Evolutionary conservation across 768 basidiomycete genomes (phyloP).

Genomic region (Xerocomellus intermedius): DNA sequence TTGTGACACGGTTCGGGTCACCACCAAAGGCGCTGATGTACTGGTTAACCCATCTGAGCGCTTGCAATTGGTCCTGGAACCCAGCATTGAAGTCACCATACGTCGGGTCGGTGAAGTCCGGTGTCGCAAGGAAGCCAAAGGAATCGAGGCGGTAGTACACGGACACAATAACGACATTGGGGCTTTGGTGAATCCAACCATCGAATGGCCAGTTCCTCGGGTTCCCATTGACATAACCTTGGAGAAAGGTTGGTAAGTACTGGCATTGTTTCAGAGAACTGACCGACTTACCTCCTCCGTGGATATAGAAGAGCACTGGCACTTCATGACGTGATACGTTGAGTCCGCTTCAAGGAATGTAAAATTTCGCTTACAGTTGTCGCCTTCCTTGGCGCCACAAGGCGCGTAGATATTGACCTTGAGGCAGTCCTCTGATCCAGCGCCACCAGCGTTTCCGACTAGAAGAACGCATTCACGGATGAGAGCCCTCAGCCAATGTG

Average conservation of each 20-base stretch:
- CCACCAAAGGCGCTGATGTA: conserved; percentile 42
- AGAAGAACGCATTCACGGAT: background rate
- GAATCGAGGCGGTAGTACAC: conserved; percentile 64
- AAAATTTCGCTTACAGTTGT: conserved; percentile 40
- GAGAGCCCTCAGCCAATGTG: background rate
- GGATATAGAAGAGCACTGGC: conserved; percentile 42
- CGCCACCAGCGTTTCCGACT: conserved; percentile 60
- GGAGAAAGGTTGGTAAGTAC: background rate
- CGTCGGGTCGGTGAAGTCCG: conserved; percentile 40
- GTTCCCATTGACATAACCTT: conserved; percentile 59
- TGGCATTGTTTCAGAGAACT: background rate
- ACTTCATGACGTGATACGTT: conserved; percentile 18
- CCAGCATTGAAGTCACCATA: conserved; percentile 54
- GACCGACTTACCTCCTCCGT: conserved; percentile 33
- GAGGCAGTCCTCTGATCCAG: conserved; percentile 65
- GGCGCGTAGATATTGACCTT: conserved; percentile 68
- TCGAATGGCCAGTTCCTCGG: conserved; percentile 67
- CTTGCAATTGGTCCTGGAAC: conserved; percentile 51
- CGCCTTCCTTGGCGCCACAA: conserved; percentile 41
- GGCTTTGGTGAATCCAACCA: conserved; percentile 60
- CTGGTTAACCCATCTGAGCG: conserved; percentile 39
- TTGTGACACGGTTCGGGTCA: conserved; percentile 39
- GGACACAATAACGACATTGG: conserved; percentile 61
- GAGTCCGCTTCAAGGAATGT: background rate
- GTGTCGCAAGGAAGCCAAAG: conserved; percentile 59